A percentile compares a stretch with the other conserved stretches of the same genome.
phyloP scores from a whole-genome alignment of 2,329 filamentous ascomycete genomes.

The Drechmeria coniospora region DNA sequence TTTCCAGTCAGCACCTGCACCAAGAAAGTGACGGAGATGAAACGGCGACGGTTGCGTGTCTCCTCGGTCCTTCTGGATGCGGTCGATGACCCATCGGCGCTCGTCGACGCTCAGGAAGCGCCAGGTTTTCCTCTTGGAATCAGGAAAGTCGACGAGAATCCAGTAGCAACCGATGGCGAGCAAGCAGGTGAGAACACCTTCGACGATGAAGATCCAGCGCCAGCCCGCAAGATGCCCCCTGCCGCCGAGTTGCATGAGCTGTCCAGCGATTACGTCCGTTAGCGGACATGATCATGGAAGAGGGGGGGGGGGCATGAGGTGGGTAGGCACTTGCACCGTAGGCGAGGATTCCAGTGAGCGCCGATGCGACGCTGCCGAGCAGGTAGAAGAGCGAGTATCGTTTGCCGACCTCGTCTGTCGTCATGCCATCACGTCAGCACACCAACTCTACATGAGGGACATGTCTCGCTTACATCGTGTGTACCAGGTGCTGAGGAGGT shows the following conservation, averaged over 20 bases:
- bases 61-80: constrained; percentile 41
- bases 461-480: constrained; percentile 36
- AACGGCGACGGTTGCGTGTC: constrained; percentile 41
- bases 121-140: constrained; percentile 34
- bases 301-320: neutral
- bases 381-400: constrained; percentile 56
- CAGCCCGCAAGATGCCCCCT: constrained; percentile 39
- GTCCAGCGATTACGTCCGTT: constrained; percentile 3
- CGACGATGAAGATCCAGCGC: constrained; percentile 51
- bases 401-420: constrained; percentile 48
- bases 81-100: constrained; percentile 33
- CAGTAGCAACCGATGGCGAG: constrained; percentile 36
- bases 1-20: constrained; percentile 34
- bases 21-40: constrained; percentile 28
- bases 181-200: constrained; percentile 37
- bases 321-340: constrained; percentile 42
- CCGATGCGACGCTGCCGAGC: constrained; percentile 49
- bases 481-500: constrained; percentile 62
- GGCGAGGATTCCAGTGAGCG: constrained; percentile 52
- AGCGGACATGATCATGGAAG: constrained; percentile 13
- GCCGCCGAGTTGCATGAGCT: constrained; percentile 48
- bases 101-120: constrained; percentile 37
- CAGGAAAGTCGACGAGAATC: constrained; percentile 49
- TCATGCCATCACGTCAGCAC: no score
- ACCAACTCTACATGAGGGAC: constrained; percentile 1